phyloP scores from a whole-genome alignment of 306 rosid genomes.

The Quillaja saponaria region DNA sequence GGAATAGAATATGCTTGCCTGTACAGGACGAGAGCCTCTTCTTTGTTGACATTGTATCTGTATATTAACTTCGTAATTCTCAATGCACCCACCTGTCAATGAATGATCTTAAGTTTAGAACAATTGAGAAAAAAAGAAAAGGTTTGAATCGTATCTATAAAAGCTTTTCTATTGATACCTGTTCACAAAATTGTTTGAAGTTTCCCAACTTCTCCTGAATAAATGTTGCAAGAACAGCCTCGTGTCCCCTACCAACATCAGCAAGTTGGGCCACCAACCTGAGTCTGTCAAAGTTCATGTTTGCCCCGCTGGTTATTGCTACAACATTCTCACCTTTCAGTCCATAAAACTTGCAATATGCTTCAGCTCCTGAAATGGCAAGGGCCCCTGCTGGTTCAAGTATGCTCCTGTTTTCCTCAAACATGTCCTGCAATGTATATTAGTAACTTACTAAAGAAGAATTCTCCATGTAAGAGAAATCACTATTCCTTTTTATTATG shows the following conservation, averaged over 20 bases:
- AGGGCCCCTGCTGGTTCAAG: slow-evolving; percentile 68
- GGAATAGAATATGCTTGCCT: too few relatives aligned
- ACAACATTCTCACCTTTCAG: slow-evolving; percentile 57
- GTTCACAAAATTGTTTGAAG: slow-evolving; percentile 41
- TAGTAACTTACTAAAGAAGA: too few relatives aligned
- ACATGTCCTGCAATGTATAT: slow-evolving; percentile 55
- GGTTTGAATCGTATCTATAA: too few relatives aligned
- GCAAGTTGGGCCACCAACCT: slow-evolving; percentile 56
- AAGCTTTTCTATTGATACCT: too few relatives aligned
- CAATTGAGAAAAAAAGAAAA: too few relatives aligned
- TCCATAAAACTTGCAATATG: slow-evolving; percentile 59
- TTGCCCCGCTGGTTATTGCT: slow-evolving; percentile 60
- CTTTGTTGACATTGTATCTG: too few relatives aligned
- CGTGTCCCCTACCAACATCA: slow-evolving; percentile 53
- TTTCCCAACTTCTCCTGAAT: slow-evolving; percentile 50
- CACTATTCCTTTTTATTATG: too few relatives aligned
- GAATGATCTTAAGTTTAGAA: too few relatives aligned
- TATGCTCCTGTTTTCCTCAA: slow-evolving; percentile 55
- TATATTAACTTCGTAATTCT: too few relatives aligned
- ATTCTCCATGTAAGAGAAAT: too few relatives aligned
- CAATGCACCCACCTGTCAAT: too few relatives aligned
- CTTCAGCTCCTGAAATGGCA: slow-evolving; percentile 60
- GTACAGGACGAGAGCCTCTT: too few relatives aligned
- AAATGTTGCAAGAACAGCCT: slow-evolving; percentile 47
- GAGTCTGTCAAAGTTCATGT: slow-evolving; percentile 59